Conservation (phyloP, 2,329 filamentous ascomycete species). For the Mollisia scopiformis region DNA sequence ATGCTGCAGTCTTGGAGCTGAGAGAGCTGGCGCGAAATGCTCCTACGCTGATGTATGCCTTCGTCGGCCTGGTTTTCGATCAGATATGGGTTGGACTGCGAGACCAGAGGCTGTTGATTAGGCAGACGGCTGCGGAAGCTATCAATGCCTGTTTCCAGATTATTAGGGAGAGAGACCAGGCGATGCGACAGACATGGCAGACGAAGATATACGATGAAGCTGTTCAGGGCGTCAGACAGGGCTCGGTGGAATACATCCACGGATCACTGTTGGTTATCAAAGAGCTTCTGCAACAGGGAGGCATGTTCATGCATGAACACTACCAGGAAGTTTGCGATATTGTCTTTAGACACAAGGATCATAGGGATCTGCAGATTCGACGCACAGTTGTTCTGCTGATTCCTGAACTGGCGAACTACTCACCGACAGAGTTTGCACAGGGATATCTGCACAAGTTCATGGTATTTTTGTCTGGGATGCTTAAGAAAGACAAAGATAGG, state of each 20-base stretch:
- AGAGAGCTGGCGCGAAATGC: constrained; percentile 91
- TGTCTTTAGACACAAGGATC: constrained; percentile 89
- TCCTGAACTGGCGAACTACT: constrained; percentile 89
- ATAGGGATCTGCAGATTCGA: constrained; percentile 84
- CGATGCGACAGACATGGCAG: constrained; percentile 87
- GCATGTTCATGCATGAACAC: constrained; percentile 98
- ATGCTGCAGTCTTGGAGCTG: constrained; percentile 89
- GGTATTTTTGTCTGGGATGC: constrained; percentile 89
- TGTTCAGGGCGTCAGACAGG: constrained; percentile 75
- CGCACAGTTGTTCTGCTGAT: constrained; percentile 91
- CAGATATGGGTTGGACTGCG: constrained; percentile 94
- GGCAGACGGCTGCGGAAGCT: constrained; percentile 88
- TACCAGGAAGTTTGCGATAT: constrained; percentile 94
- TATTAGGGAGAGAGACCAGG: constrained; percentile 87
- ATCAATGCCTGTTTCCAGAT: constrained; percentile 96
- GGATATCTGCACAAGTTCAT: constrained; percentile 94
- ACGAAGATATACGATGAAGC: constrained; percentile 88
- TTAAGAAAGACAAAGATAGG: constrained; percentile 93
- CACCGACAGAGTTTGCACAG: constrained; percentile 85
- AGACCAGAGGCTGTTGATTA: constrained; percentile 87
- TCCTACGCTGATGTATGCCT: constrained; percentile 92
- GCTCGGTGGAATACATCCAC: constrained; percentile 85
- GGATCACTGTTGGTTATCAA: constrained; percentile 93
- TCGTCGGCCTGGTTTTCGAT: constrained; percentile 93
- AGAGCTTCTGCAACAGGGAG: constrained; percentile 89